Evolutionary conservation across 2,329 filamentous ascomycete genomes (phyloP), one percentile per base, ranked within the genome.

Genomic region (Talaromyces pinophilus): DNA sequence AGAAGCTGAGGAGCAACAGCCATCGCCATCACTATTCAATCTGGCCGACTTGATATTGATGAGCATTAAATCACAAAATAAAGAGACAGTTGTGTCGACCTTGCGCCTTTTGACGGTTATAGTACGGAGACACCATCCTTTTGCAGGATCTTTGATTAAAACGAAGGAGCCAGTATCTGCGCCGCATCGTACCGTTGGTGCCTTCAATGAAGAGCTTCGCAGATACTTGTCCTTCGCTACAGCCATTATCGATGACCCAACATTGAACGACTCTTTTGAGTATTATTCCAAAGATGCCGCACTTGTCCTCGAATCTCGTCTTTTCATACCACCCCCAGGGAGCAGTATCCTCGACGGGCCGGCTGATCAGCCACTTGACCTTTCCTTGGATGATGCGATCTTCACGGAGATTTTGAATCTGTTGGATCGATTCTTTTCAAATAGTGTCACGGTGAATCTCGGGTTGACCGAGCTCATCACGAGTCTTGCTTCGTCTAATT

Each of bases 21-120:
- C 91, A 10, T 95, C 93, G 1, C 95, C 95, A 0, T 86, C 92
- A 15, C 83, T 99, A 0, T 99, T 97, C 82, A 98, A 96, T 74
- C 82, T 99, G 10, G 92, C 96, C 28, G 95, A 99, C 79, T 85
- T 99, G 13, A 90, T 97, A 35, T 84, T 96, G 2, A 91, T 93
- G 42, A 96, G 93, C 73, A 82, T 97, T 30, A 86, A 88, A 66
- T 98, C 95, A 0, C 85, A 86, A 54, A 97, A 95, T 72, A 86
- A 91, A 62, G 93, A 97, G 75, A 98, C 95, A 0, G 90, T 97
- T 17, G 88, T 92, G 69, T 92, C 96, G 11, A 96, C 94, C 0
- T 83, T 99, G 55, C 93, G 94, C 71, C 84, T 99, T 6, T 86
- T 96, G 17, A 94, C 92, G 2, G 89, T 92, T 11, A 92, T 99